phyloP scores from a whole-genome alignment of 1,284 basidiomycete genomes.

The Puccinia horiana region DNA sequence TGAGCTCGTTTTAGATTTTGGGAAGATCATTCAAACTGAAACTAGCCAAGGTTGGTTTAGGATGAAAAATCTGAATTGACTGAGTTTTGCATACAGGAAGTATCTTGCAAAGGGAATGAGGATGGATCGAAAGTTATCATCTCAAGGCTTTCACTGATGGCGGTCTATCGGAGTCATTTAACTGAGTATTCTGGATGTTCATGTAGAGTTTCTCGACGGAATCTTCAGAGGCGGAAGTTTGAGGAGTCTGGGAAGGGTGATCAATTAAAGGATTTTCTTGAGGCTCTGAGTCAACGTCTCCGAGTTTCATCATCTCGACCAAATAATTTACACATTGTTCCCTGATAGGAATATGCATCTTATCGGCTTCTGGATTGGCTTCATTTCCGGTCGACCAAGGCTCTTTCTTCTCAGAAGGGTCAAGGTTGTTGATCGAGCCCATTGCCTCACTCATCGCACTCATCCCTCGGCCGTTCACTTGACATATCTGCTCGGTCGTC shows the following conservation, averaged over 20 bases:
- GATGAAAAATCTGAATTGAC: neutral
- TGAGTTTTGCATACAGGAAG: neutral
- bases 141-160: neutral
- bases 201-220: neutral
- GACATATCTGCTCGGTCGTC: constrained; percentile 54
- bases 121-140: neutral
- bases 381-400: neutral
- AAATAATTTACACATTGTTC: constrained; percentile 49
- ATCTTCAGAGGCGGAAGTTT: too few relatives aligned
- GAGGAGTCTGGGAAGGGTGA: too few relatives aligned
- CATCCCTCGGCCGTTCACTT: constrained; percentile 39
- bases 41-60: neutral
- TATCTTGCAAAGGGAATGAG: neutral
- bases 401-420: neutral
- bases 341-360: constrained; percentile 33
- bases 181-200: neutral
- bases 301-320: constrained; percentile 49
- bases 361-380: neutral
- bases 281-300: constrained; percentile 2
- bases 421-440: constrained; percentile 20
- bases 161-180: neutral
- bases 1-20: too few relatives aligned
- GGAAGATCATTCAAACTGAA: neutral
- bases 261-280: neutral
- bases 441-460: constrained; percentile 49